Evolutionary conservation across 495 filamentous ascomycete species (phyloP).

Genomic region (Entonaema liquescens): DNA sequence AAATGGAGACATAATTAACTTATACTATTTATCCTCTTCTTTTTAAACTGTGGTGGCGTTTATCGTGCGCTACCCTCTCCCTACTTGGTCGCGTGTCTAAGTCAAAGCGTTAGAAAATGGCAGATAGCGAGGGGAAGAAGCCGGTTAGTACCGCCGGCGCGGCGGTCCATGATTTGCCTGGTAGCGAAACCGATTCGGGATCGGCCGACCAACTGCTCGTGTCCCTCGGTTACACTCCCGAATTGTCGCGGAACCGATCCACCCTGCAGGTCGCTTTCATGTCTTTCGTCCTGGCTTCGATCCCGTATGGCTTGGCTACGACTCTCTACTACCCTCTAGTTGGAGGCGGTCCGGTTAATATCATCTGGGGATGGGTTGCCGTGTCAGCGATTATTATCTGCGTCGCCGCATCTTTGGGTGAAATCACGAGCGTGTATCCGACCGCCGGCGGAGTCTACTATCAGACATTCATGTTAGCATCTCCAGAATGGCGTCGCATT

Average conservation of each 20-base stretch:
- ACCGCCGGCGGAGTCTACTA: slow-evolving; percentile 66
- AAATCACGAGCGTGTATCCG: slow-evolving; percentile 66
- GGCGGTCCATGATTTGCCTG: slow-evolving; percentile 10
- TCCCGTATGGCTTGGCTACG: slow-evolving; percentile 74
- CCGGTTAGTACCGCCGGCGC: slow-evolving; percentile 26
- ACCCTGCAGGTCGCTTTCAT: slow-evolving; percentile 66
- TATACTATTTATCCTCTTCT: slow-evolving; percentile 1
- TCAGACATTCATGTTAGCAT: slow-evolving; percentile 64
- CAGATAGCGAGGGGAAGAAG: slow-evolving; percentile 34
- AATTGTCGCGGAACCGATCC: slow-evolving; percentile 60
- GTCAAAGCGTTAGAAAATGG: slow-evolving; percentile 15
- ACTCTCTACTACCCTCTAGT: slow-evolving; percentile 74
- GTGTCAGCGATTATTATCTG: slow-evolving; percentile 61
- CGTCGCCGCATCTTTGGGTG: slow-evolving; percentile 61
- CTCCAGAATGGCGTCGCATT: slow-evolving; percentile 50
- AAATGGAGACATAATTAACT: background rate
- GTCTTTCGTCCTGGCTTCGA: slow-evolving; percentile 63
- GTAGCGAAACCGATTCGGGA: slow-evolving; percentile 19
- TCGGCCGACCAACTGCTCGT: slow-evolving; percentile 59
- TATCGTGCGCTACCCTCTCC: background rate
- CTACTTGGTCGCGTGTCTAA: slow-evolving; percentile 11
- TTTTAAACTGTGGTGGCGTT: slow-evolving; percentile 3
- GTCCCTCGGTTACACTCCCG: slow-evolving; percentile 62
- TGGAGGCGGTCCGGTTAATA: slow-evolving; percentile 70
- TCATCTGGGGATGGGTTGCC: slow-evolving; percentile 70